phyloP scores from a whole-genome alignment of 305 asterid genomes.

The Fraxinus angustifolia region DNA sequence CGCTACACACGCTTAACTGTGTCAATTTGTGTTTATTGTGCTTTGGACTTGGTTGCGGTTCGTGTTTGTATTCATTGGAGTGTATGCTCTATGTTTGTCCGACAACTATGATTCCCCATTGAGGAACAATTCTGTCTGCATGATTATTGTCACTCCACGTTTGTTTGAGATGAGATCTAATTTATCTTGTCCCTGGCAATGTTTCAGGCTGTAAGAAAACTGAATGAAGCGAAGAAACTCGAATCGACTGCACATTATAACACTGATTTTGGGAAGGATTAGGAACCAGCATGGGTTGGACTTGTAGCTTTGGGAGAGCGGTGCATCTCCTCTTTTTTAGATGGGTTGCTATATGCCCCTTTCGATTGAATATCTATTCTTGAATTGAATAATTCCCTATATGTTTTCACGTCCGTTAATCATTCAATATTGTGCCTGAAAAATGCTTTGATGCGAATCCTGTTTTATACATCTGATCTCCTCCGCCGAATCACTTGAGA shows the following conservation, averaged over 20 bases:
- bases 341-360: not conserved
- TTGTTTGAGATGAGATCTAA: conserved; percentile 1
- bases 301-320: not conserved
- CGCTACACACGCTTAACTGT: not conserved
- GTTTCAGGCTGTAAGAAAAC: conserved; percentile 77
- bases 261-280: conserved; percentile 84
- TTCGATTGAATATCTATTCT: not conserved
- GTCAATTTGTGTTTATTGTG: not conserved
- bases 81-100: not conserved
- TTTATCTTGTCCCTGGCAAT: conserved; percentile 9
- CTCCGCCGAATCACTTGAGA: not conserved
- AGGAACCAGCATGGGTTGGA: conserved; percentile 9
- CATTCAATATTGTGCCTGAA: not conserved
- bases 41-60: not conserved
- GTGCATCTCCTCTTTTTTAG: not conserved
- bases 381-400: not conserved
- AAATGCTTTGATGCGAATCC: not conserved
- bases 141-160: not conserved
- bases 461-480: not conserved
- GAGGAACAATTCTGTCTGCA: not conserved
- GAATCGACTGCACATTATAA: conserved; percentile 85
- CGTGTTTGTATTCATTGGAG: not conserved
- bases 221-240: conserved; percentile 92
- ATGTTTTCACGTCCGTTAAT: not conserved
- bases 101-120: not conserved